These are phyloP conservation scores for Dothiorella sarmentorum DNA, from an alignment of 2,329 filamentous ascomycete genomes.

Conservation along the genomic window DNA sequence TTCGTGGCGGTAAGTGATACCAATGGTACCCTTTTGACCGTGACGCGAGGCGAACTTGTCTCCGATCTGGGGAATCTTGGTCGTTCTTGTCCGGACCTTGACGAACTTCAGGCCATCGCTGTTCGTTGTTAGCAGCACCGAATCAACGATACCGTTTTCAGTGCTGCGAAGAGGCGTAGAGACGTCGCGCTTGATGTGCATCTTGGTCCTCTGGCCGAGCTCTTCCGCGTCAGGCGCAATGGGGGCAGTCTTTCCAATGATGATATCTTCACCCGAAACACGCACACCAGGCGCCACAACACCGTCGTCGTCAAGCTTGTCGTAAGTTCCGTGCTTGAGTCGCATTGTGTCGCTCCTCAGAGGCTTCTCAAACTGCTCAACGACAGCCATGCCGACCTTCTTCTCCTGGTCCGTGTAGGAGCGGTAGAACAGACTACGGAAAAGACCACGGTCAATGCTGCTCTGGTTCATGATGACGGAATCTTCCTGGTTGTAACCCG, in stretches of 20 bases:
- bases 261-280: slow-evolving; percentile 96
- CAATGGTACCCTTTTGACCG: slow-evolving; percentile 98
- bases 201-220: slow-evolving; percentile 82
- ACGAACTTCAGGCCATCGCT: slow-evolving; percentile 92
- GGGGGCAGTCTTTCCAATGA: slow-evolving; percentile 97
- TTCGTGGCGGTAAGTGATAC: slow-evolving; percentile 95
- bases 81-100: slow-evolving; percentile 95
- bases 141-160: slow-evolving; percentile 93
- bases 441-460: slow-evolving; percentile 94
- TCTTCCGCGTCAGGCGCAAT: slow-evolving; percentile 91
- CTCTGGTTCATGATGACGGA: slow-evolving; percentile 99
- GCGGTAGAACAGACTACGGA: slow-evolving; percentile 96
- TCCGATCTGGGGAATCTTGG: slow-evolving; percentile 96
- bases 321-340: slow-evolving; percentile 91
- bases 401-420: slow-evolving; percentile 98
- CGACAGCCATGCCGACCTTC: slow-evolving; percentile 85
- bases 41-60: slow-evolving; percentile 99
- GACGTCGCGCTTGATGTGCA: slow-evolving; percentile 90
- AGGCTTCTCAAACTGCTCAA: slow-evolving; percentile 95
- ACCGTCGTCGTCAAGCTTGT: slow-evolving; percentile 96
- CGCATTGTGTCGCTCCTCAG: slow-evolving; percentile 82
- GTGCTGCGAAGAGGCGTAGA: slow-evolving; percentile 93
- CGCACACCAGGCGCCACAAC: slow-evolving; percentile 91
- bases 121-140: slow-evolving; percentile 90
- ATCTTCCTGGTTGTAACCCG: slow-evolving; percentile 99